phyloP scores from a whole-genome alignment of 495 filamentous ascomycete genomes.

The Penicillium crystallinum region DNA sequence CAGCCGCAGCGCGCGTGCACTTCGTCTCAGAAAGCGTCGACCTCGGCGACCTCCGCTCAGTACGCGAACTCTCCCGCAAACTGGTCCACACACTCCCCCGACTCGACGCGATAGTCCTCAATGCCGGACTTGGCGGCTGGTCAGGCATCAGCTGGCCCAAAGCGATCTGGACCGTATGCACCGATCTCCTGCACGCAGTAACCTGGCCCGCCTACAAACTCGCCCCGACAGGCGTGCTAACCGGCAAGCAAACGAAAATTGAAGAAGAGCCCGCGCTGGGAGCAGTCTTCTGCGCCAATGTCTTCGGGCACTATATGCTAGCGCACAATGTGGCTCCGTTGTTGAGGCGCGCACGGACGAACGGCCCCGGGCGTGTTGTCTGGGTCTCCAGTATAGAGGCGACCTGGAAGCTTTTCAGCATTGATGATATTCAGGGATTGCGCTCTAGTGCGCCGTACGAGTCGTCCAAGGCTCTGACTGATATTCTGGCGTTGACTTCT shows the following conservation, averaged over 20 bases:
- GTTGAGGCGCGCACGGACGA: constrained; percentile 47
- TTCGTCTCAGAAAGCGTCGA: constrained; percentile 51
- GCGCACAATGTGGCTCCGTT: constrained; percentile 72
- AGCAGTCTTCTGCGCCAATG: constrained; percentile 80
- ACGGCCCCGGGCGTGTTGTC: constrained; percentile 59
- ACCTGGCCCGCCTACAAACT: constrained; percentile 78
- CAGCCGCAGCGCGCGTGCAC: constrained; percentile 32
- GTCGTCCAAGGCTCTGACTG: constrained; percentile 76
- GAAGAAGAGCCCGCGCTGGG: constrained; percentile 58
- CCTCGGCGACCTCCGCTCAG: constrained; percentile 50
- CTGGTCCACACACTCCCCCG: constrained; percentile 52
- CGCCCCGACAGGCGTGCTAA: constrained; percentile 53
- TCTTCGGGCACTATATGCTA: constrained; percentile 94
- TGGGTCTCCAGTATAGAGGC: constrained; percentile 83
- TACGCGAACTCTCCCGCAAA: constrained; percentile 46
- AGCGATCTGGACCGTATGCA: constrained; percentile 55
- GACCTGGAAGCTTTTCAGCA: constrained; percentile 47
- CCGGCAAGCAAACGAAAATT: constrained; percentile 23
- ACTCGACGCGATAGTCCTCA: constrained; percentile 76
- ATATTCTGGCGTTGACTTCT: constrained; percentile 73
- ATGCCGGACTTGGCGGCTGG: constrained; percentile 88
- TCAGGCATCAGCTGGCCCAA: constrained; percentile 67
- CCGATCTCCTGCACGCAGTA: constrained; percentile 60
- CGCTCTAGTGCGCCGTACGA: constrained; percentile 65
- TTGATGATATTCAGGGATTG: constrained; percentile 73